Conservation (phyloP, 768 basidiomycete species). For the Trichaptum fuscoviolaceum region DNA sequence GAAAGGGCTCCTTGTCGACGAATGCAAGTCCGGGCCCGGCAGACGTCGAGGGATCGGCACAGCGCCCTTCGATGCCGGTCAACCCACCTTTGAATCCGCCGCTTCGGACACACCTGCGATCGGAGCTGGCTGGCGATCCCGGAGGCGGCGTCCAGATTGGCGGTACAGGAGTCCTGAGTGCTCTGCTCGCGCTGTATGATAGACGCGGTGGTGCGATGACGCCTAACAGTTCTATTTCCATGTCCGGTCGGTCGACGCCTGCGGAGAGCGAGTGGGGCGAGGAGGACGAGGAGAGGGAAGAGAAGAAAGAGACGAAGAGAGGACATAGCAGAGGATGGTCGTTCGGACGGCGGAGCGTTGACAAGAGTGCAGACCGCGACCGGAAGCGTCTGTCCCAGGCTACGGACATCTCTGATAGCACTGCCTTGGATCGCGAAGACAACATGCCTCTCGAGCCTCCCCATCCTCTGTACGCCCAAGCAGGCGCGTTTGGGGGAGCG, state of each 20-base stretch:
- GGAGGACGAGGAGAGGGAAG: constrained; percentile 15
- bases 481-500: background rate
- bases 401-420: background rate
- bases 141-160: constrained; percentile 15
- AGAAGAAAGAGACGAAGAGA: constrained; percentile 13
- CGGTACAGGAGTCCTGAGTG: constrained; percentile 56
- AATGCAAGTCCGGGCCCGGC: constrained; percentile 13
- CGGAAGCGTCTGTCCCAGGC: background rate
- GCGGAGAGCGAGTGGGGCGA: constrained; percentile 16
- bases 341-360: constrained; percentile 15
- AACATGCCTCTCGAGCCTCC: background rate
- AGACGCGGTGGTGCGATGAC: constrained; percentile 25
- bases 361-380: constrained; percentile 17
- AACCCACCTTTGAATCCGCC: constrained; percentile 15
- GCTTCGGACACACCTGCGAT: constrained; percentile 3
- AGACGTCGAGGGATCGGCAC: background rate
- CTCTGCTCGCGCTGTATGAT: constrained; percentile 61
- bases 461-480: background rate
- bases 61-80: constrained; percentile 10
- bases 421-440: background rate
- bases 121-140: constrained; percentile 9
- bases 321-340: constrained; percentile 3
- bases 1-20: constrained; percentile 7
- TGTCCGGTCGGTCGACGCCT: constrained; percentile 21
- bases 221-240: constrained; percentile 23